Evolutionary conservation across 768 basidiomycete genomes (phyloP).

Genomic region (Rhodosporidiobolus sp.): DNA sequence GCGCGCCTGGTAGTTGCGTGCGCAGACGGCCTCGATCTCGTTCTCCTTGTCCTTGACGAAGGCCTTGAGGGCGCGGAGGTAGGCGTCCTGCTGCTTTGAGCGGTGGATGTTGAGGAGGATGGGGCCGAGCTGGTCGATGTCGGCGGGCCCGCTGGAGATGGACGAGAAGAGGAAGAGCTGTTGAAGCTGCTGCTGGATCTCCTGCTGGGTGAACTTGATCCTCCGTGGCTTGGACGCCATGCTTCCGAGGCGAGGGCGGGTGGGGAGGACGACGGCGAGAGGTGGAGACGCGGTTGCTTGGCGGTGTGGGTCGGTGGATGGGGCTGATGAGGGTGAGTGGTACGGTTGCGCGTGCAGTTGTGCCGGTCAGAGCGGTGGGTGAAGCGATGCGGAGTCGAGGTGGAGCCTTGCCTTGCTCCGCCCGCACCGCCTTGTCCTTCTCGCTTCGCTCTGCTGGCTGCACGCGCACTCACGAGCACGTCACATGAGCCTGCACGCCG

Average conservation of each 20-base stretch:
- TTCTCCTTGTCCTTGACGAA: slow-evolving; percentile 90
- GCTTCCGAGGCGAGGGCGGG: background rate
- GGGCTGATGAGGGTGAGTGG: background rate
- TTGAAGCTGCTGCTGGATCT: slow-evolving; percentile 82
- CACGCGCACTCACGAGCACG: too few species aligned
- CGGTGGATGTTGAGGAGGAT: slow-evolving; percentile 40
- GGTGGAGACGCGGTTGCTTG: background rate
- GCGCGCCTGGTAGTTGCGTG: slow-evolving; percentile 75
- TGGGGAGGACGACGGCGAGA: background rate
- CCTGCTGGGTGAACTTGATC: slow-evolving; percentile 67
- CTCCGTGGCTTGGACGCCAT: background rate
- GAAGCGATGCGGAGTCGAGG: too few species aligned
- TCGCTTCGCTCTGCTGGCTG: background rate
- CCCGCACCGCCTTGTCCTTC: background rate
- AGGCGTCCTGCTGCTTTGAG: slow-evolving; percentile 66
- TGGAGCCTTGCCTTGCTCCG: too few species aligned
- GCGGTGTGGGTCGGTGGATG: background rate
- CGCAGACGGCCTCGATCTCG: slow-evolving; percentile 94
- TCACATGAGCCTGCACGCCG: background rate
- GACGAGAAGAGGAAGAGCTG: slow-evolving; percentile 39
- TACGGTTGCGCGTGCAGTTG: too few species aligned
- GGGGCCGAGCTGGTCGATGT: slow-evolving; percentile 36
- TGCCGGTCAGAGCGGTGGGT: too few species aligned
- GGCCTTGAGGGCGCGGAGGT: slow-evolving; percentile 72
- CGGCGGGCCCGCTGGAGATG: slow-evolving; percentile 2